Evolutionary conservation across 164 flowering plant species (phyloP).

Genomic region (Santalum album): DNA sequence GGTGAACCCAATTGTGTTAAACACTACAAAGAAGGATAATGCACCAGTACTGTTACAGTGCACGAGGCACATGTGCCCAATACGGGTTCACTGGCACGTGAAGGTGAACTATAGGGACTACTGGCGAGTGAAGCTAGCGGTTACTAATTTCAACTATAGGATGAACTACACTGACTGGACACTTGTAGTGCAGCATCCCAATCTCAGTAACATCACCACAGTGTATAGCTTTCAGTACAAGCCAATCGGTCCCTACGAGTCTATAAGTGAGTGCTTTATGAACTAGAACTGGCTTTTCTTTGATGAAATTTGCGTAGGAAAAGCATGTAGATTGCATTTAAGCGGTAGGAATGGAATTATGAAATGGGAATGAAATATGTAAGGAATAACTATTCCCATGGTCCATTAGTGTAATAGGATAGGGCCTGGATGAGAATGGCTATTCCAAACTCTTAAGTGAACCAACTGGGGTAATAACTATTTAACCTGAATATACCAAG

Average conservation of each 20-base stretch:
- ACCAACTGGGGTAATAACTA: too few species aligned
- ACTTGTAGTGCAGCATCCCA: slow-evolving; percentile 10
- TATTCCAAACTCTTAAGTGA: too few species aligned
- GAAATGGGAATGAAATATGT: too few species aligned
- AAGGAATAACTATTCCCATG: too few species aligned
- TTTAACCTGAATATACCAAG: too few species aligned
- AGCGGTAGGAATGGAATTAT: too few species aligned
- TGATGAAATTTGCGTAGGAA: too few species aligned
- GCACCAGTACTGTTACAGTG: background rate
- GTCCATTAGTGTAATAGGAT: too few species aligned
- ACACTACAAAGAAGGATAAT: background rate
- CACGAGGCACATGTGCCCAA: slow-evolving; percentile 7
- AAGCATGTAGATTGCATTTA: too few species aligned
- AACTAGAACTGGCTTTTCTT: background rate
- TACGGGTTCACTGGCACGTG: slow-evolving; percentile 13
- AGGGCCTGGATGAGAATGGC: too few species aligned
- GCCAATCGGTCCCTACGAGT: slow-evolving; percentile 1
- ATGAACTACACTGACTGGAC: slow-evolving; percentile 7
- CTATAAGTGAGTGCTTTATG: slow-evolving; percentile 4
- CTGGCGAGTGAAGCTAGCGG: slow-evolving; percentile 9
- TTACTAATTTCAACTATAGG: slow-evolving; percentile 12
- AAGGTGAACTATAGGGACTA: slow-evolving; percentile 13
- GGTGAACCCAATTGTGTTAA: background rate
- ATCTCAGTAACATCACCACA: slow-evolving; percentile 9
- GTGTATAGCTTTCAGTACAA: slow-evolving; percentile 11